Conservation (phyloP, 805 yeast species). For the Metschnikowia arizonensis region DNA sequence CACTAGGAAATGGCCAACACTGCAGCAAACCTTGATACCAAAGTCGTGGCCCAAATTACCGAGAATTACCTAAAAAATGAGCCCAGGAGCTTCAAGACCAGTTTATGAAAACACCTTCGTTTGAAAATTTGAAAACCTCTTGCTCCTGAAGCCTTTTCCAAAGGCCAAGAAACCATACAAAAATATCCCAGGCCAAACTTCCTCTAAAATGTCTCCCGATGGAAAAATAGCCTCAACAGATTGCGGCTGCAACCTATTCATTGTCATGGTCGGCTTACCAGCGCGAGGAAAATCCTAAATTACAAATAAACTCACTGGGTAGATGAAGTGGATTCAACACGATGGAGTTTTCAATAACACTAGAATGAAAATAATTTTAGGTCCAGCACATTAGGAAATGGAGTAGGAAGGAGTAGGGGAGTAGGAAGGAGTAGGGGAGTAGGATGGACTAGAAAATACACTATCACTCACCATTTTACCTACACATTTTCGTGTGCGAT, state of each 20-base stretch:
- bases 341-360: constrained; percentile 89
- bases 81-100: constrained; percentile 33
- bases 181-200: constrained; percentile 89
- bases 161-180: constrained; percentile 65
- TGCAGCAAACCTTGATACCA: constrained; percentile 14
- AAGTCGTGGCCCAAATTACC: constrained; percentile 19
- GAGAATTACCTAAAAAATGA: constrained; percentile 33
- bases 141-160: constrained; percentile 37
- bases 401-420: too few species aligned
- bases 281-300: constrained; percentile 94
- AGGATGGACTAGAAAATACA: too few species aligned
- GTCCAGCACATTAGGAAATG: constrained; percentile 69
- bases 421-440: too few species aligned
- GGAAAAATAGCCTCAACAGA: constrained; percentile 62
- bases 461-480: too few species aligned
- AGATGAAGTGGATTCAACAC: constrained; percentile 91
- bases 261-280: constrained; percentile 95
- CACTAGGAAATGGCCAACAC: too few species aligned
- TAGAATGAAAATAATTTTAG: constrained; percentile 50
- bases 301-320: constrained; percentile 85
- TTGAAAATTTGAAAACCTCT: constrained; percentile 36
- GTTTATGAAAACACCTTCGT: constrained; percentile 39
- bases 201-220: constrained; percentile 74
- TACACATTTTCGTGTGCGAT: too few species aligned
- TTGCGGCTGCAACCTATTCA: constrained; percentile 69